A percentile compares a stretch with the other conserved stretches of the same genome.
Conservation (phyloP, 1,284 basidiomycete genomes). For the Cryptococcus sp. region DNA sequence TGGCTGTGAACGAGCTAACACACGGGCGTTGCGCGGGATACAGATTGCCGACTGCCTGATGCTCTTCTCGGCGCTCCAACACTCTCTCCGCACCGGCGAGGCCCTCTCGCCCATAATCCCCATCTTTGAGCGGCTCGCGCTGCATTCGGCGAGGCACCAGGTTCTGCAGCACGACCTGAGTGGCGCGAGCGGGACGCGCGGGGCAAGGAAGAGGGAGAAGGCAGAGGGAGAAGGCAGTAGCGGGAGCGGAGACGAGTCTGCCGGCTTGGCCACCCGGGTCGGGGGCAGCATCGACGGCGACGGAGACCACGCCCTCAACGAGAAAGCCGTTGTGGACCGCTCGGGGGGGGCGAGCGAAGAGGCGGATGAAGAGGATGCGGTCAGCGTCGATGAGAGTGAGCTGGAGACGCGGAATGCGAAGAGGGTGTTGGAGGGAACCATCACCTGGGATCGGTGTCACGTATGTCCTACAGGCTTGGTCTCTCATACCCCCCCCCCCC, state of each 20-base stretch:
- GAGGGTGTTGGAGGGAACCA: constrained; percentile 5
- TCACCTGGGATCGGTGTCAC: constrained; percentile 13
- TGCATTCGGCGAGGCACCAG: constrained; percentile 18
- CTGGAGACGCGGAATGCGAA: constrained; percentile 11
- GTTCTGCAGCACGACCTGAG: not conserved
- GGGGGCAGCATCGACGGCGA: not conserved
- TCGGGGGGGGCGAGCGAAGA: not conserved
- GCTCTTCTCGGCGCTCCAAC: constrained; percentile 40
- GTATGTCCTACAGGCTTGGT: not conserved
- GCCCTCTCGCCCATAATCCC: constrained; percentile 45
- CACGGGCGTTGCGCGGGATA: not conserved
- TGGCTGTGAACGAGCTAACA: too few relatives aligned
- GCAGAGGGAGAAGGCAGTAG: not conserved
- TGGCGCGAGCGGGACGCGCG: not conserved
- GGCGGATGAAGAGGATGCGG: not conserved
- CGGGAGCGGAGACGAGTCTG: not conserved
- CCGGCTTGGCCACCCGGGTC: not conserved
- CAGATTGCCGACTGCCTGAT: constrained; percentile 40
- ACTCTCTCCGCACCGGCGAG: constrained; percentile 32
- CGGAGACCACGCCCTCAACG: too few relatives aligned
- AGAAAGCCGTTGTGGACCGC: not conserved
- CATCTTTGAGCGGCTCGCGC: constrained; percentile 43
- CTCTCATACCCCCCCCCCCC: not conserved
- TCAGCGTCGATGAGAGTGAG: constrained; percentile 1
- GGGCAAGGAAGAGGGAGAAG: not conserved